Conservation (phyloP, 768 basidiomycete species). For the Leucocoprinus birnbaumii region DNA sequence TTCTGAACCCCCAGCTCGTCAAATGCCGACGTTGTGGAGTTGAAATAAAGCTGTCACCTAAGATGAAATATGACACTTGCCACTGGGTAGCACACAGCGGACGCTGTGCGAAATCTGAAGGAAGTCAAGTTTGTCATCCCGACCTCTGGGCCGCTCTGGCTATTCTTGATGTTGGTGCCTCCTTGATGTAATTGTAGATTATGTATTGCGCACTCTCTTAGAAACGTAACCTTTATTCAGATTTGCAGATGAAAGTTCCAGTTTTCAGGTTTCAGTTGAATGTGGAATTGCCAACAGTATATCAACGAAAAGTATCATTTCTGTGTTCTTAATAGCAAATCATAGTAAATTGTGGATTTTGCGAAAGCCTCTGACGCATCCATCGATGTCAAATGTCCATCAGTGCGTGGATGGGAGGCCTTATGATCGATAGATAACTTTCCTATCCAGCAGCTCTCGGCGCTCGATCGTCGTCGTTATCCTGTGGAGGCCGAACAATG, state of each 20-base stretch:
- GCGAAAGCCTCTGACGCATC: too few relatives aligned
- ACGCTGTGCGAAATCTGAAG: slow-evolving; percentile 34
- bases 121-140: not conserved
- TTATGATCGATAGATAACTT: not conserved
- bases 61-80: slow-evolving; percentile 62
- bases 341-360: too few relatives aligned
- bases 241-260: too few relatives aligned
- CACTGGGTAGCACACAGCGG: slow-evolving; percentile 67
- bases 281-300: too few relatives aligned
- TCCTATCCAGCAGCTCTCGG: slow-evolving; percentile 21
- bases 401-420: too few relatives aligned
- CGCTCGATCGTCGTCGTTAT: slow-evolving; percentile 15
- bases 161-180: not conserved
- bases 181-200: too few relatives aligned
- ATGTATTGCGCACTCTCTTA: too few relatives aligned
- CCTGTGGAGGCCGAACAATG: slow-evolving; percentile 49
- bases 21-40: slow-evolving; percentile 53
- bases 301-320: too few relatives aligned
- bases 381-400: too few relatives aligned
- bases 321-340: too few relatives aligned
- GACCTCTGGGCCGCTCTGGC: not conserved
- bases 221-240: too few relatives aligned
- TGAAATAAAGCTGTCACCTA: slow-evolving; percentile 63
- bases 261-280: too few relatives aligned
- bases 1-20: slow-evolving; percentile 48